Evolutionary conservation across 2,329 filamentous ascomycete species (phyloP), one percentile per base, ranked within the genome.

Genomic region (Aspergillus sp.): DNA sequence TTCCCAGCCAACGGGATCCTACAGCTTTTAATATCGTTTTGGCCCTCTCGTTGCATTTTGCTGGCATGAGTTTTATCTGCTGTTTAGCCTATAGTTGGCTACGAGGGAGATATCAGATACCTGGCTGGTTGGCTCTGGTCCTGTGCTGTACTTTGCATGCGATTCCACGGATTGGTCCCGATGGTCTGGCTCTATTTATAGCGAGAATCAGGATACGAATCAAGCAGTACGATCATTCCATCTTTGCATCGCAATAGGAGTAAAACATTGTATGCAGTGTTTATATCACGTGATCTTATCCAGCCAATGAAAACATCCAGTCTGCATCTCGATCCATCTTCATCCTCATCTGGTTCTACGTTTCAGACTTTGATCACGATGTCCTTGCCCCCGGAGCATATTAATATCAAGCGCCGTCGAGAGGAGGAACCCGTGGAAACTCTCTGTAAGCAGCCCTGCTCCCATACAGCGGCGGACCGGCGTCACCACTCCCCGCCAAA

Each of bases 391-490:
- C 68, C 67, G 25, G 66, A 70, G 33, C 61, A 67, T 25, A 68
- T 71, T 31, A 66, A 63, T 15, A 66, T 76, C 49, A 76, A 75
- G 55, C 64, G 72, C 35, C 69, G 72, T 42, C 66, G 71, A 34
- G 65, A 67, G 34, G 71, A 75, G 33, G 68, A 71, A 29, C 69
- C 72, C 3, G 65, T 73, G n/a, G 71, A 75, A 39, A 63, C 66
- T 14, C 56, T 74, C 30, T 67, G 66, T 70, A 64, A 36, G 55
- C 34, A 27, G 28, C 15, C 16, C 15, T 22, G 26, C 33, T 22
- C 29, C 30, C 46, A 47, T 22, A 30, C 31, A 37, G 29, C 15
- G 26, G 30, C 32, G 26, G 38, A 29, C 19, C 39, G 32, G 11
- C 37, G 36, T 15, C 32, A 35, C 32, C 35, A 34, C 30, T 24